Conservation (phyloP, 2,329 filamentous ascomycete genomes). For the Colletotrichum sp. region DNA sequence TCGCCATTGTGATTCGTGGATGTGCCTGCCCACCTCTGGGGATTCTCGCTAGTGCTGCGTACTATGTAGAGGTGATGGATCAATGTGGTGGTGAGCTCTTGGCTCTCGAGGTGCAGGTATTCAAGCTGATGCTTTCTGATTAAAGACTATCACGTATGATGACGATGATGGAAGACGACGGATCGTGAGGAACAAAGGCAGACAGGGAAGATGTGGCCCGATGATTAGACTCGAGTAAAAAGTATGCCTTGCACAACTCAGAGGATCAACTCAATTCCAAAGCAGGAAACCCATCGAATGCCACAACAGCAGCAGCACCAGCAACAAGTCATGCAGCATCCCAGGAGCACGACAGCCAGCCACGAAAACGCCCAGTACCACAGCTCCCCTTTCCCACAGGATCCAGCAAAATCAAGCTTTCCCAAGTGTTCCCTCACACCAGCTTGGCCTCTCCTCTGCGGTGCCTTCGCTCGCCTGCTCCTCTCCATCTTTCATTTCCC, state of each 20-base stretch:
- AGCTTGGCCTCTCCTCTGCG: neutral
- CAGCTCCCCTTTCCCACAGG: conserved; percentile 1
- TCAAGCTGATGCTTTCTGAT: neutral
- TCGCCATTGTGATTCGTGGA: neutral
- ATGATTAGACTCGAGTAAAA: neutral
- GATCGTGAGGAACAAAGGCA: neutral
- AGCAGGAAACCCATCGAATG: neutral
- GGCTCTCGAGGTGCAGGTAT: neutral
- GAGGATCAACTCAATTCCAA: neutral
- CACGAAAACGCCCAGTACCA: neutral
- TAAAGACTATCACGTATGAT: neutral
- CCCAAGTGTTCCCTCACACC: neutral
- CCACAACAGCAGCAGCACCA: neutral
- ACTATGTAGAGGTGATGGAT: neutral
- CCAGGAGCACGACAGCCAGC: neutral
- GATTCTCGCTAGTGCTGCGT: neutral
- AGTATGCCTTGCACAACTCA: neutral
- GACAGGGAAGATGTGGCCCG: neutral
- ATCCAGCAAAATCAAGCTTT: conserved; percentile 18
- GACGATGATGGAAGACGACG: neutral
- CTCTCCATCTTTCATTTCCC: conserved; percentile 7
- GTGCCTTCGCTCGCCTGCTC: neutral
- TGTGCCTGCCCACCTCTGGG: neutral
- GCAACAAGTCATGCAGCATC: neutral
- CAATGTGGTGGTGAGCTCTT: neutral